These are phyloP conservation scores for Fusarium globosum DNA, from an alignment of 2,329 filamentous ascomycete genomes.

Conservation along the genomic window DNA sequence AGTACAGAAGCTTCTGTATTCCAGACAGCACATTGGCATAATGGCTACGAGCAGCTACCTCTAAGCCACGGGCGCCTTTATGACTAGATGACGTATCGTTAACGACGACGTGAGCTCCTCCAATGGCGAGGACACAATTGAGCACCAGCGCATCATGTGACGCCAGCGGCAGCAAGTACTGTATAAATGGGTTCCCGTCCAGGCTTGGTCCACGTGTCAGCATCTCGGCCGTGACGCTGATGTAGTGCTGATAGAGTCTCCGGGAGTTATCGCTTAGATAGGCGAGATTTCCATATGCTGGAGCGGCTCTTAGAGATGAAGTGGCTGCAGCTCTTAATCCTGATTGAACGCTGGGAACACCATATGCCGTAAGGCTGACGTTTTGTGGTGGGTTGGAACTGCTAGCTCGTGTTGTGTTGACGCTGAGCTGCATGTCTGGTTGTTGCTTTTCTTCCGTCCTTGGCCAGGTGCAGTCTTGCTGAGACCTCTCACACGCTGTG, in stretches of 20 bases:
- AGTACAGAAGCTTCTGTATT: neutral
- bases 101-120: neutral
- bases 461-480: neutral
- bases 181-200: constrained; percentile 10
- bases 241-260: constrained; percentile 15
- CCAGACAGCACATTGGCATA: neutral
- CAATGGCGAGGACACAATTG: constrained; percentile 7
- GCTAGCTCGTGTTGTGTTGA: neutral
- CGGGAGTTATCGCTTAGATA: constrained; percentile 14
- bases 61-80: neutral
- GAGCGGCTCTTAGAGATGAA: neutral
- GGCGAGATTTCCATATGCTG: constrained; percentile 1
- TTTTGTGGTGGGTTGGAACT: neutral
- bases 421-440: neutral
- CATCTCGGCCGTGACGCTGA: constrained; percentile 2
- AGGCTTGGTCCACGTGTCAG: constrained; percentile 1
- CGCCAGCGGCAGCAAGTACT: constrained; percentile 17
- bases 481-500: neutral
- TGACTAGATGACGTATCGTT: neutral
- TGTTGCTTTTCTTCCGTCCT: neutral
- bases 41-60: constrained; percentile 1
- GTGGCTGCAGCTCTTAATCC: neutral
- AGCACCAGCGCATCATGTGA: neutral
- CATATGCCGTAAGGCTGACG: neutral
- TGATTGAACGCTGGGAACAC: no score